Evolutionary conservation across 352 stramenopile species (phyloP), one percentile per base, ranked within the genome.

Genomic region (Aphanomyces invadans): DNA sequence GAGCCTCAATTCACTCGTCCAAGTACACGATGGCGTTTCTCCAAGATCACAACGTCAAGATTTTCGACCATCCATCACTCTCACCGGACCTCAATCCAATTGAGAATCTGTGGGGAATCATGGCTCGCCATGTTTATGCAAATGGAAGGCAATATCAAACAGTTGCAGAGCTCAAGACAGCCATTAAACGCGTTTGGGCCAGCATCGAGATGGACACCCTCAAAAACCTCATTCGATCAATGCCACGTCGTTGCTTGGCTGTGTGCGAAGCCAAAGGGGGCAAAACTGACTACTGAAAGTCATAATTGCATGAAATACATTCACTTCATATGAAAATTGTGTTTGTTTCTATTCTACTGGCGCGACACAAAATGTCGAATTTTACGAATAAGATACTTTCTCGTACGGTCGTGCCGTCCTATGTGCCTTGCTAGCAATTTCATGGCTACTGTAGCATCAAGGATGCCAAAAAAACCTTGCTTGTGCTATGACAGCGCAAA

Each of bases 1-100:
- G 62, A 17, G 70, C 70, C 2, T 64, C 42, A 0, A 72, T 69
- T 15, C 69, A 73, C 66, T 48, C 29, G 17, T 7, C 53, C 17
- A 46, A 56, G 21, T n/a, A 46, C 17, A 45, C 53, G 7, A 38
- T 15, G 36, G 36, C 36, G 7, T 42, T 42, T 42, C 36, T 42
- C 7, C 7, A 7, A 15, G 36, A 15, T 7, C 36, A 42, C 7
- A 15, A 7, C 7, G 36, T 42, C 7, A 42, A 15, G 15, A 7
- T 42, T 42, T 42, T 42, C 36, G 15, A 42, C 36, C 36, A 42
- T 15, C 36, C 36, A 42, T 7, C 36, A 7, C 36, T 42, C 15
- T 42, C 36, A 42, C 36, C 36, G 7, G 15, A 42, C 36, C 36
- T 42, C 36, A 42, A 42, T 42, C 36, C 7, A 7, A 42, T 42